Evolutionary conservation across 192 early-diverging fungal genomes (phyloP), one percentile per base, ranked within the genome.

Genomic region (Rhizoclosmatium globosum): DNA sequence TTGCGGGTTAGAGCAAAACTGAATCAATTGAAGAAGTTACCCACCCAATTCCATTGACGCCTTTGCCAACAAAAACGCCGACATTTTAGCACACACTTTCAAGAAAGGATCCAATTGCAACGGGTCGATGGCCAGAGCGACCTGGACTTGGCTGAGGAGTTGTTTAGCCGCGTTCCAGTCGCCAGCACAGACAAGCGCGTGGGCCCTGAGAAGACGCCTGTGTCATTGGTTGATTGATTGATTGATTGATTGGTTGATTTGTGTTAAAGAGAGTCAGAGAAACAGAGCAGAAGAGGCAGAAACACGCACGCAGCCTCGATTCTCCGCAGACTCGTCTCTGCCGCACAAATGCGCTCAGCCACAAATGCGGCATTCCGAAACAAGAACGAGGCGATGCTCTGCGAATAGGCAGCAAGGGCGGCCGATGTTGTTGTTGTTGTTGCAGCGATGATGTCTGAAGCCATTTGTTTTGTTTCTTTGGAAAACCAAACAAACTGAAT

Each of bases 291-390:
- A 38, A 65, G 38, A 65, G 11, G 31, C 39, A 11, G 39, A 17
- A 17, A 15, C 45, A 68, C 31, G 4, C 13, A n/a, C 17, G 38
- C 46, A 17, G 19, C 64, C 3, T 71, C 39, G 46, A 60, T 46
- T 17, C 43, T 39, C 2, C 68, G 59, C 21, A 47, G n/a, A 61
- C 78, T 57, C 68, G 45, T 43, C 23, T 76, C 43, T 2, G 58
- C 15, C 15, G n/a, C 43, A 2, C 64, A 45, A 3, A 86, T 47
- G 15, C 85, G 75, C 47, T 87, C 83, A 13, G 85, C 82, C 4
- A 87, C 74, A 62, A 89, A 85, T 4, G 86, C 47, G 57, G 85
- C 88, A 39, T 79, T 82, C 15, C 56, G 59, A 58, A 67, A 81
- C 41, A 82, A 53, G n/a, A 64, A 61, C 59, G 47, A 47, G 38